Evolutionary conservation across 1,284 basidiomycete species (phyloP).

Genomic region (Ceratobasidium sp.): DNA sequence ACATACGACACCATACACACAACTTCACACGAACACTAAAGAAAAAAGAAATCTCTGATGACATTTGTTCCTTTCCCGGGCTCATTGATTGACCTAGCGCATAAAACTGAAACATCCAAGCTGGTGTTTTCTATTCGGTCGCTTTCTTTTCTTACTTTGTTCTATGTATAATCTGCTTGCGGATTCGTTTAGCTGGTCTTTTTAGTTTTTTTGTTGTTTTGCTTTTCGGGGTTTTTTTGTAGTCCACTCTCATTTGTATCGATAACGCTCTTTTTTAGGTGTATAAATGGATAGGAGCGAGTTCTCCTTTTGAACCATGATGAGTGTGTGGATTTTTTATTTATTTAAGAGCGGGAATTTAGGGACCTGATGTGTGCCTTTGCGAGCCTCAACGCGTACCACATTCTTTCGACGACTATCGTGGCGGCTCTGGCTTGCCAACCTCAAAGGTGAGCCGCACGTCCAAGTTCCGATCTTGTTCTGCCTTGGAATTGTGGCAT

Average conservation of each 20-base stretch:
- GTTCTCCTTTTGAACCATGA: conserved; percentile 17
- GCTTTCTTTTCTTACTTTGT: background rate
- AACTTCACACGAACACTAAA: background rate
- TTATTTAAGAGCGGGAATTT: too few species aligned
- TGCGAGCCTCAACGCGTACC: too few species aligned
- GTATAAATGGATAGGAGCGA: conserved; percentile 27
- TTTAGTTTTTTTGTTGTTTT: conserved; percentile 2
- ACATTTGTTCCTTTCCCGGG: background rate
- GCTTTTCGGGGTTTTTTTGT: background rate
- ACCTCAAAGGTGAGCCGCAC: too few species aligned
- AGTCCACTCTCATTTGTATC: conserved; percentile 29
- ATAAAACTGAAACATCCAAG: conserved; percentile 4
- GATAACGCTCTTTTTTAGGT: conserved; percentile 21
- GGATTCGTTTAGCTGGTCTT: background rate
- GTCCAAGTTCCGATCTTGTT: too few species aligned
- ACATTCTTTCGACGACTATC: too few species aligned
- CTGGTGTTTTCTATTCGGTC: conserved; percentile 3
- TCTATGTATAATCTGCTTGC: background rate
- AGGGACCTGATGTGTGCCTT: too few species aligned
- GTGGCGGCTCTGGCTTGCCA: too few species aligned
- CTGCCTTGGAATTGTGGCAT: too few species aligned
- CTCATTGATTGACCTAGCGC: conserved; percentile 28
- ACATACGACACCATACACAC: too few species aligned
- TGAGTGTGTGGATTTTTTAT: too few species aligned
- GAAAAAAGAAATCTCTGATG: background rate